Conservation (phyloP, 768 basidiomycete species). For the Tubosaeta sp. region DNA sequence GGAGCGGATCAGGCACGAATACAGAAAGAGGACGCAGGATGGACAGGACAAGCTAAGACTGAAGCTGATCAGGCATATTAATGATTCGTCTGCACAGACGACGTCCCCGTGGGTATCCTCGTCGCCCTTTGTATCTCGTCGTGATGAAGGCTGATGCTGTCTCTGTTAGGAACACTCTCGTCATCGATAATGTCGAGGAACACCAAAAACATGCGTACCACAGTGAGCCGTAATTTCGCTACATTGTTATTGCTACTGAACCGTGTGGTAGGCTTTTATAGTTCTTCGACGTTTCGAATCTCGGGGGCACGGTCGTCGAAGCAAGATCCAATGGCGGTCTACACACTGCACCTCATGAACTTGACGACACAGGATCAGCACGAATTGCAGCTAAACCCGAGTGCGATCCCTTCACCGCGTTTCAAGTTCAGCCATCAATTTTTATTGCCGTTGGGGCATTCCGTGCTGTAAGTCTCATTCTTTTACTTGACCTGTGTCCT, state of each 20-base stretch:
- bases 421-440: constrained; percentile 16
- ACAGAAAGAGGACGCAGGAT: not conserved
- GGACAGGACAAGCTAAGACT: constrained; percentile 5
- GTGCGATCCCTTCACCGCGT: not conserved
- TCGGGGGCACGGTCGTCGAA: constrained; percentile 4
- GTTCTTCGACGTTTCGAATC: not conserved
- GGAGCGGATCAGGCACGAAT: not conserved
- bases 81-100: constrained; percentile 6
- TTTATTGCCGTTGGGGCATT: constrained; percentile 16
- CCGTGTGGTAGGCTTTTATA: not conserved
- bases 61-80: constrained; percentile 18
- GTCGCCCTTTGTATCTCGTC: too few species aligned
- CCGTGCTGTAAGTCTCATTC: constrained; percentile 10
- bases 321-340: constrained; percentile 13
- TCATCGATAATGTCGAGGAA: not conserved
- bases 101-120: constrained; percentile 5
- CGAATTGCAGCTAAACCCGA: too few species aligned
- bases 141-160: not conserved
- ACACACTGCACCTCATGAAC: constrained; percentile 14
- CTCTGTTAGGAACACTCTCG: constrained; percentile 7
- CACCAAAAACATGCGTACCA: not conserved
- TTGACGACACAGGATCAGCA: too few species aligned
- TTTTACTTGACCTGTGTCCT: not conserved
- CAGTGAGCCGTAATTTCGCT: too few species aligned
- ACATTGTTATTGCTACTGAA: too few species aligned